phyloP scores from a whole-genome alignment of 208 protist species.

The Trypanosoma congolense region DNA sequence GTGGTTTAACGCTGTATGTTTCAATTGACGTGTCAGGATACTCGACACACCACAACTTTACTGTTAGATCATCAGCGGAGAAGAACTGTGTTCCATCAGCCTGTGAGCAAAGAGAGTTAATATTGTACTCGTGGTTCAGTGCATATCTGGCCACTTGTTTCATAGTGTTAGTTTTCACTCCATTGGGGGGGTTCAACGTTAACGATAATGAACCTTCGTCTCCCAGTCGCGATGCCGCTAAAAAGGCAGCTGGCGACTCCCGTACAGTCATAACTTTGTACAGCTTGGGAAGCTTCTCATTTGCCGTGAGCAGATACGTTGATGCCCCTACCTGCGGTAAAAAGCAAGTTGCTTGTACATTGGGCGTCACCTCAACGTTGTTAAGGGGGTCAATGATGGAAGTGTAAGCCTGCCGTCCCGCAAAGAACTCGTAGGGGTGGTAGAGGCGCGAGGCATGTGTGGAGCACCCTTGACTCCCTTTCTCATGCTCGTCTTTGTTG shows the following conservation, averaged over 20 bases:
- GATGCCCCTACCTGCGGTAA: constrained; percentile 54
- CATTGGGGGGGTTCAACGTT: constrained; percentile 29
- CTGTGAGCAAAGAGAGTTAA: constrained; percentile 73
- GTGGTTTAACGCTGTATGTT: constrained; percentile 56
- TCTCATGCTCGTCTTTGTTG: constrained; percentile 10
- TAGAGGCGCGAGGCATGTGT: not conserved
- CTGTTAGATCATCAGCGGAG: constrained; percentile 74
- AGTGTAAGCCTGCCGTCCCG: constrained; percentile 66
- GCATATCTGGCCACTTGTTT: constrained; percentile 71
- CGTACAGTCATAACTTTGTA: constrained; percentile 74
- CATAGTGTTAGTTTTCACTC: constrained; percentile 42
- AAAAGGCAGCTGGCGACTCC: constrained; percentile 53
- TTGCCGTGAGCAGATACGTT: constrained; percentile 71
- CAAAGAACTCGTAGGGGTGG: constrained; percentile 60
- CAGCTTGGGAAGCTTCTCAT: constrained; percentile 83
- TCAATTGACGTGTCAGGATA: constrained; percentile 83
- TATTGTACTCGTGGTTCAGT: constrained; percentile 82
- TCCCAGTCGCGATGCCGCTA: constrained; percentile 62
- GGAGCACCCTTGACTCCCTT: constrained; percentile 16
- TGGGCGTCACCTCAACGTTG: constrained; percentile 75
- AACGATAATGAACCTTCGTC: constrained; percentile 35
- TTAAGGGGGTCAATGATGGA: constrained; percentile 84
- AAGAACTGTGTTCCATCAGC: constrained; percentile 75
- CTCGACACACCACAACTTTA: constrained; percentile 86
- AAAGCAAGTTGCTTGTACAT: constrained; percentile 69